These are phyloP conservation scores for Fusarium redolens DNA, from an alignment of 2,329 filamentous ascomycete genomes.

Conservation along the genomic window DNA sequence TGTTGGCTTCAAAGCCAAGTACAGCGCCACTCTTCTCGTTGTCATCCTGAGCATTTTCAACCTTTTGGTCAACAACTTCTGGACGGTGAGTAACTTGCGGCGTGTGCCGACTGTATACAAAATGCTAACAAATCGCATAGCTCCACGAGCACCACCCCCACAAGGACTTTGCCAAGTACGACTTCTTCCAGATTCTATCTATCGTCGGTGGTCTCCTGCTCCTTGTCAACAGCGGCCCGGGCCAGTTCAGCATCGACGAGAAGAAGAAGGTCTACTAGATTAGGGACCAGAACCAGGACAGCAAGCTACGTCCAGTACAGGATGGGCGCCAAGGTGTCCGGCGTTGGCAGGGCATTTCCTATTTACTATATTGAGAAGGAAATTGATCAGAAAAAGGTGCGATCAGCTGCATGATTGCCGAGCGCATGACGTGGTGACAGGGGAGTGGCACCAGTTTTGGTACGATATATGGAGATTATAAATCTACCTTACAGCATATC, in stretches of 20 bases:
- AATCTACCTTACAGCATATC: slow-evolving; percentile 31
- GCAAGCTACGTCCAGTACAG: slow-evolving; percentile 10
- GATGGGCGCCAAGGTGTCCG: slow-evolving; percentile 34
- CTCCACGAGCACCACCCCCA: slow-evolving; percentile 98
- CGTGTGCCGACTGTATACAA: background rate
- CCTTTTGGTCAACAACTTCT: slow-evolving; percentile 98
- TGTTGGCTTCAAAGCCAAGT: slow-evolving; percentile 99
- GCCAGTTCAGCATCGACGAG: slow-evolving; percentile 98
- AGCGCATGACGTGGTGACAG: slow-evolving; percentile 16
- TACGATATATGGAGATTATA: slow-evolving; percentile 19
- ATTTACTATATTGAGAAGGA: slow-evolving; percentile 35
- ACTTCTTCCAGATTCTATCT: slow-evolving; percentile 99
- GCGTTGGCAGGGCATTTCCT: slow-evolving; percentile 39
- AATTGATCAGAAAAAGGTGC: slow-evolving; percentile 28
- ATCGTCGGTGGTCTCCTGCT: slow-evolving; percentile 97
- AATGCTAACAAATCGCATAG: slow-evolving; percentile 56
- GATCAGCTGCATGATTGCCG: slow-evolving; percentile 6
- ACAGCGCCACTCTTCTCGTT: slow-evolving; percentile 94
- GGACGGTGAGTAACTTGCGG: slow-evolving; percentile 77
- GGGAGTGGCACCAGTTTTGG: slow-evolving; percentile 17
- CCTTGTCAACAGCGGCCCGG: slow-evolving; percentile 97
- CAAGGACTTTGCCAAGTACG: slow-evolving; percentile 99
- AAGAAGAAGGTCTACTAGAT: slow-evolving; percentile 99
- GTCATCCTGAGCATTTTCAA: slow-evolving; percentile 98
- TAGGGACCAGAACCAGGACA: background rate